Evolutionary conservation across 371 early-diverging fungal species (phyloP), one percentile per base, ranked within the genome.

Genomic region (Lichtheimia corymbifera): DNA sequence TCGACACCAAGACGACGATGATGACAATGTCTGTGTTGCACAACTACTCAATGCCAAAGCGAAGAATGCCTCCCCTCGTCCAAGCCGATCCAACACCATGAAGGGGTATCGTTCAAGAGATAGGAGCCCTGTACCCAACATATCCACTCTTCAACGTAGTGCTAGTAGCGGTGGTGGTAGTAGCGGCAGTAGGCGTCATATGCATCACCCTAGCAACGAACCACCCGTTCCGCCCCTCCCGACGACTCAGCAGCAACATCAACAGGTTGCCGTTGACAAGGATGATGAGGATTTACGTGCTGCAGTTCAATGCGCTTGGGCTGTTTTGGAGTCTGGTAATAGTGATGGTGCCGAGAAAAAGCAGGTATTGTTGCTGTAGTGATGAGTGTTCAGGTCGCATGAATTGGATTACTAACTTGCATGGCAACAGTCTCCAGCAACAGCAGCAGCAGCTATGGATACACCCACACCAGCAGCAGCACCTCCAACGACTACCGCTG

Each of bases 1-100:
- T 35, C 35, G 35, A 35, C 35, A 35, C 18, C 60, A 70, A 20
- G 65, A 61, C 30, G 66, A 66, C 49, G 77, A 71, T 18, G 74
- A 77, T n/a, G 78, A 77, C 55, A 55, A 74, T 62, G 60, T 68
- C 4, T 67, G 61, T 57, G 68, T 67, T 54, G 73, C 62, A 13
- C 52, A 51, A 18, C 63, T 77, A 42, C 45, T 47, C 18, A 22
- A 47, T 47, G 47, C 11, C 70, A 66, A 56, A 58, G 67, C 15
- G 54, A 51, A 47, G 47, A 47, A 11, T 47, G 65, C 27, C 55
- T 62, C 12, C 58, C 66, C 3, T 41, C 66, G 20, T n/a, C 50
- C 18, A 40, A 20, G 54, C 58, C 52, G 57, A 65, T 45, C 35
- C 41, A 28, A 40, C 44, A 27, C 59, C 45, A 40, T 55, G 66